These are phyloP conservation scores for Aureobasidium sp. DNA, from an alignment of 2,329 filamentous ascomycete genomes.

Conservation along the genomic window DNA sequence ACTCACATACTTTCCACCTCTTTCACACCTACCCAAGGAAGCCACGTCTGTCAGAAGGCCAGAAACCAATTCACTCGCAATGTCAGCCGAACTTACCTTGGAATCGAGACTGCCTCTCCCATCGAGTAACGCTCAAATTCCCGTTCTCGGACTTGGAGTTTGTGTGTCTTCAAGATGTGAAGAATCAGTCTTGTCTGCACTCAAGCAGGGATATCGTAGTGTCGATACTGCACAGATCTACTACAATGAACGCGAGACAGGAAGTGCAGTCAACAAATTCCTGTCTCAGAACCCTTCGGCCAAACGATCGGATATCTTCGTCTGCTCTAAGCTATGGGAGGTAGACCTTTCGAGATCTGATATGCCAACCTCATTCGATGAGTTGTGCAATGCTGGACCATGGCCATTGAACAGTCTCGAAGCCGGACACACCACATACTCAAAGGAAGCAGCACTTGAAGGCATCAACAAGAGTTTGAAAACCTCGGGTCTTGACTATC, in stretches of 20 bases:
- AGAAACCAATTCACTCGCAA: background rate
- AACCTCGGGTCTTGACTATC: slow-evolving; percentile 36
- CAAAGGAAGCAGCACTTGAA: background rate
- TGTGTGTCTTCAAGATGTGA: slow-evolving; percentile 54
- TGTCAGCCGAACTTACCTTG: background rate
- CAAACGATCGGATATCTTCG: slow-evolving; percentile 14
- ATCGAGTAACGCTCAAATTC: slow-evolving; percentile 46
- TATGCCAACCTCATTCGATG: slow-evolving; percentile 18
- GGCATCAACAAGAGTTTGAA: slow-evolving; percentile 13
- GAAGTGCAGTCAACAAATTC: slow-evolving; percentile 12
- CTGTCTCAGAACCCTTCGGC: slow-evolving; percentile 2
- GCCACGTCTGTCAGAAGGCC: background rate
- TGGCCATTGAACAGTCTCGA: slow-evolving; percentile 17
- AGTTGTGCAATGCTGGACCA: slow-evolving; percentile 14
- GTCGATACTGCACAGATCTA: slow-evolving; percentile 62
- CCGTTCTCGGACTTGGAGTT: slow-evolving; percentile 61
- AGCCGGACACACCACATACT: slow-evolving; percentile 18
- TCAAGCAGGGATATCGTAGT: slow-evolving; percentile 51
- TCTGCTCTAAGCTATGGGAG: slow-evolving; percentile 18
- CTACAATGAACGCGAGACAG: slow-evolving; percentile 47
- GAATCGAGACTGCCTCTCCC: slow-evolving; percentile 31
- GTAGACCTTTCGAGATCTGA: slow-evolving; percentile 17
- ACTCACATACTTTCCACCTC: background rate
- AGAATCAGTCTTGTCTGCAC: slow-evolving; percentile 48
- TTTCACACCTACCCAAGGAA: background rate